Evolutionary conservation across 371 early-diverging fungal species (phyloP).

Genomic region (Mucor ambiguus): DNA sequence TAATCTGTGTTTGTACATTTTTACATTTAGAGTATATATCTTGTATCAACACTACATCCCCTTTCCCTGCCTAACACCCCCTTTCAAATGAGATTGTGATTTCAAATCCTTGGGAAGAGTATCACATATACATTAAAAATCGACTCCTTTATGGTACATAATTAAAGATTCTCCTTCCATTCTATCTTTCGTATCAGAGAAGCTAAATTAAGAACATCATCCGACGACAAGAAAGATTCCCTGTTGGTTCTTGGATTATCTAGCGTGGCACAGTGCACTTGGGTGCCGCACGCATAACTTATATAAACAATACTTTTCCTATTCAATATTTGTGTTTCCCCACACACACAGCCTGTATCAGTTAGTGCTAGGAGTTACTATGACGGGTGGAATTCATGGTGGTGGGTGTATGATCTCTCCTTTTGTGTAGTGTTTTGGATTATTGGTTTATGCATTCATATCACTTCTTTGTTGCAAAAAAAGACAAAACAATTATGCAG

Average conservation of each 20-base stretch:
- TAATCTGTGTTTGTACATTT: conserved; percentile 7
- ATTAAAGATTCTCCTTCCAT: background rate
- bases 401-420: background rate
- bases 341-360: background rate
- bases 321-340: conserved; percentile 1
- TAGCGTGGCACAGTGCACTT: background rate
- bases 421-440: background rate
- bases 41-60: background rate
- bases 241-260: background rate
- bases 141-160: background rate
- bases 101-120: conserved; percentile 1
- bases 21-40: background rate
- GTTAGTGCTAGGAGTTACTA: background rate
- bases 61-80: background rate
- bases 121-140: background rate
- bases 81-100: background rate
- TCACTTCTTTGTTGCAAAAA: background rate
- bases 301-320: background rate
- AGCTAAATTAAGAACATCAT: conserved; percentile 2
- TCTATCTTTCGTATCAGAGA: background rate
- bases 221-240: background rate
- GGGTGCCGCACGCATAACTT: conserved; percentile 3
- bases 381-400: background rate
- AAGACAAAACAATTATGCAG: background rate
- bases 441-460: background rate